Evolutionary conservation across 192 early-diverging fungal genomes (phyloP).

Genomic region (Oehlia diaphana): DNA sequence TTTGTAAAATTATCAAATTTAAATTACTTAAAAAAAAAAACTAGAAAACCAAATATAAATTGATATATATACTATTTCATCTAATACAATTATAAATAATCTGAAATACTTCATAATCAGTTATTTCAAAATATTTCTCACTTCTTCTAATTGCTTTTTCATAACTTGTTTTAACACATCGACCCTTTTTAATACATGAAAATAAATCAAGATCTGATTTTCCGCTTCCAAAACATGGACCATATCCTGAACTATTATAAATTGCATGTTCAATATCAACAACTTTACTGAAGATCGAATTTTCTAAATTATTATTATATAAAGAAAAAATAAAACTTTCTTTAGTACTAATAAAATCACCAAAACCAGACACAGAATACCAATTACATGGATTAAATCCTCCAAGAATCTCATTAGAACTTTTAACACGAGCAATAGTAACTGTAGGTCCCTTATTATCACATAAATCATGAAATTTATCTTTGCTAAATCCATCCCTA

Average conservation of each 20-base stretch:
- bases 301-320: neutral
- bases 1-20: too few relatives aligned
- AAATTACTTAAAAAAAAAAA: too few relatives aligned
- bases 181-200: neutral
- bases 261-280: neutral
- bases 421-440: constrained; percentile 21
- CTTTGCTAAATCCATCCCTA: too few relatives aligned
- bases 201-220: neutral
- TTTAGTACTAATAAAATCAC: neutral
- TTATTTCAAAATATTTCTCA: neutral
- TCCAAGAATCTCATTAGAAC: constrained; percentile 29
- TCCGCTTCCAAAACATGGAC: neutral
- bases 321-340: constrained; percentile 10
- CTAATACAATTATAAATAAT: neutral
- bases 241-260: neutral
- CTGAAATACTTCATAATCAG: neutral
- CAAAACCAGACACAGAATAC: neutral
- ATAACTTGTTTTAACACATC: neutral
- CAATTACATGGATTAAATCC: constrained; percentile 32
- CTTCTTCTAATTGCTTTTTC: neutral
- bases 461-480: too few relatives aligned
- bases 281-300: neutral
- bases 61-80: too few relatives aligned
- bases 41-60: too few relatives aligned
- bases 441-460: constrained; percentile 30